Evolutionary conservation across 768 basidiomycete genomes (phyloP).

Genomic region (Russula foetens): DNA sequence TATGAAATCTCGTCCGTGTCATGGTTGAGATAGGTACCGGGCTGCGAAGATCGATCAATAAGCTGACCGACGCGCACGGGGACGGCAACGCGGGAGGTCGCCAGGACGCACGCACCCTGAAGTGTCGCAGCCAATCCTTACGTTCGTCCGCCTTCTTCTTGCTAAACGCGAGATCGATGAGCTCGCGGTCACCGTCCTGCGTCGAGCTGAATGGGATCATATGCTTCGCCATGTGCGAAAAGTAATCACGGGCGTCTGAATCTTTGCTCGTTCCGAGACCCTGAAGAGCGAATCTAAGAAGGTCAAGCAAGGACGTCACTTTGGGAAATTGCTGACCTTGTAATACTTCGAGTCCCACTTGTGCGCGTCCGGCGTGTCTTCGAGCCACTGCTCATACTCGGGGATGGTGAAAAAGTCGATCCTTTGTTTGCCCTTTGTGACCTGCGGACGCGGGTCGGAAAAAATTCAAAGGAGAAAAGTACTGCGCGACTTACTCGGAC

Average conservation of each 20-base stretch:
- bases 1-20: slow-evolving; percentile 77
- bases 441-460: slow-evolving; percentile 32
- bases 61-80: neutral
- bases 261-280: slow-evolving; percentile 94
- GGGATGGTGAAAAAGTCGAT: slow-evolving; percentile 95
- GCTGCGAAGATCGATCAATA: slow-evolving; percentile 35
- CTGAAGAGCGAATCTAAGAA: slow-evolving; percentile 33
- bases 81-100: too few relatives aligned
- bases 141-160: slow-evolving; percentile 99
- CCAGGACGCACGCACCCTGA: slow-evolving; percentile 48
- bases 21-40: slow-evolving; percentile 92
- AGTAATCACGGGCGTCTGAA: slow-evolving; percentile 87
- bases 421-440: slow-evolving; percentile 68
- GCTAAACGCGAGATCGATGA: slow-evolving; percentile 97
- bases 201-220: slow-evolving; percentile 86
- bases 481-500: slow-evolving; percentile 60
- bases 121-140: slow-evolving; percentile 95
- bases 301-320: neutral
- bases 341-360: slow-evolving; percentile 95
- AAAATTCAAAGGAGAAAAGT: neutral
- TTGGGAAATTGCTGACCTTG: slow-evolving; percentile 57
- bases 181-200: slow-evolving; percentile 72
- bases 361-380: slow-evolving; percentile 61
- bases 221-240: slow-evolving; percentile 85
- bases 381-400: slow-evolving; percentile 90